Conservation (phyloP, 352 stramenopile genomes). For the Phytophthora podocarpi region DNA sequence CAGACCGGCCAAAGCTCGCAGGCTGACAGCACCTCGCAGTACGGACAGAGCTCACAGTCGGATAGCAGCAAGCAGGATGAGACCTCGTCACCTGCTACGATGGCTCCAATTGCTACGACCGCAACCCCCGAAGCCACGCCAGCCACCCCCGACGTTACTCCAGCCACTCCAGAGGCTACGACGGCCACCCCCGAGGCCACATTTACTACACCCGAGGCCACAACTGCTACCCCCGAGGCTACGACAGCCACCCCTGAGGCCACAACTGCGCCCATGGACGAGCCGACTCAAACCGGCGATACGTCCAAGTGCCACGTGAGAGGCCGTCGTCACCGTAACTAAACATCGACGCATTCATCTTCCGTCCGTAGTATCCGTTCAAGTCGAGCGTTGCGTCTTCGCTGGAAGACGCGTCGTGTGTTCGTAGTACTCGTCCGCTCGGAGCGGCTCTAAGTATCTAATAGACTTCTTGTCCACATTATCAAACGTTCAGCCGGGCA, state of each 20-base stretch:
- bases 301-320: conserved; percentile 33
- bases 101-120: not conserved
- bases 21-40: not conserved
- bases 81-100: not conserved
- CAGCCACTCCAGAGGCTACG: not conserved
- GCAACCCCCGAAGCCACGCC: not conserved
- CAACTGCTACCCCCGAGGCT: not conserved
- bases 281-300: conserved; percentile 12
- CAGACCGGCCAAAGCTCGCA: conserved; percentile 11
- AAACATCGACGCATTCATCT: conserved; percentile 1
- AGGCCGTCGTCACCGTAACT: conserved; percentile 25
- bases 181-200: not conserved
- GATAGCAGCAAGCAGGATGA: conserved; percentile 2
- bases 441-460: conserved; percentile 22
- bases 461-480: conserved; percentile 24
- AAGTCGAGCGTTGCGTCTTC: conserved; percentile 24
- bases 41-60: conserved; percentile 12
- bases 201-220: conserved; percentile 2
- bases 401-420: conserved; percentile 10
- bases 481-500: conserved; percentile 11
- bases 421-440: conserved; percentile 18
- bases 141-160: conserved; percentile 1
- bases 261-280: conserved; percentile 4
- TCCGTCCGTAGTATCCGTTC: conserved; percentile 23
- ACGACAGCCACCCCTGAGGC: conserved; percentile 2